A percentile compares a stretch with the other conserved stretches of the same genome.
These are phyloP conservation scores for Vigna radiata DNA, from an alignment of 306 rosid species.

Conservation along the genomic window DNA sequence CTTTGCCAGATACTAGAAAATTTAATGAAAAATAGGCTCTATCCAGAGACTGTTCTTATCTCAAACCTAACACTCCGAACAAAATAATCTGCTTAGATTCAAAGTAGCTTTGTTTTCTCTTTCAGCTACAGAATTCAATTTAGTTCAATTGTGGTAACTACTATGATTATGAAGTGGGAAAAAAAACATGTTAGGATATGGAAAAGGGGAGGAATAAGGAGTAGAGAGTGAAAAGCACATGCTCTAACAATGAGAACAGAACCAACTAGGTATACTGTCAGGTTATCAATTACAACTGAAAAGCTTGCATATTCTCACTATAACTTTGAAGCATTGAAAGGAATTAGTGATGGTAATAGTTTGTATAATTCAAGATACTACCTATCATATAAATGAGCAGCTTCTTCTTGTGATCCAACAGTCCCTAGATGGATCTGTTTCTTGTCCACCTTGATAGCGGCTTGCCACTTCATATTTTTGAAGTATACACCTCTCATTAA, in stretches of 20 bases:
- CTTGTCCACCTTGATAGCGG: conserved; percentile 96
- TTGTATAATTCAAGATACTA: conserved; percentile 34
- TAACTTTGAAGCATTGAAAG: conserved; percentile 22
- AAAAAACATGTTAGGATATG: conserved; percentile 3
- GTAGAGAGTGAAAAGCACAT: not conserved
- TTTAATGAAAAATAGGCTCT: too few relatives aligned
- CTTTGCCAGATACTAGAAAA: too few relatives aligned
- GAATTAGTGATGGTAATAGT: not conserved
- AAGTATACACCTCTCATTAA: conserved; percentile 92
- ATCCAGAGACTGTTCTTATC: not conserved
- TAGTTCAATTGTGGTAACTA: not conserved
- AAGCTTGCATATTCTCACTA: conserved; percentile 10
- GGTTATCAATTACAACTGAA: conserved; percentile 29
- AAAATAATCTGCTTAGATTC: not conserved
- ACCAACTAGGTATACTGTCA: not conserved
- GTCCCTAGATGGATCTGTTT: conserved; percentile 97
- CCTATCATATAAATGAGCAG: conserved; percentile 95
- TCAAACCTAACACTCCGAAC: not conserved
- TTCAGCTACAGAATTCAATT: not conserved
- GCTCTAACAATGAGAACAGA: conserved; percentile 7
- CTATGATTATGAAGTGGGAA: not conserved
- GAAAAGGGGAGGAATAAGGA: conserved; percentile 9
- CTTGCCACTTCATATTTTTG: conserved; percentile 98
- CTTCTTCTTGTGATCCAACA: conserved; percentile 93
- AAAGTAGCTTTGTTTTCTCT: not conserved